Base-by-base conservation (phyloP, 1,139 yeast genomes). In the Geotrichum histeridarum region DNA sequence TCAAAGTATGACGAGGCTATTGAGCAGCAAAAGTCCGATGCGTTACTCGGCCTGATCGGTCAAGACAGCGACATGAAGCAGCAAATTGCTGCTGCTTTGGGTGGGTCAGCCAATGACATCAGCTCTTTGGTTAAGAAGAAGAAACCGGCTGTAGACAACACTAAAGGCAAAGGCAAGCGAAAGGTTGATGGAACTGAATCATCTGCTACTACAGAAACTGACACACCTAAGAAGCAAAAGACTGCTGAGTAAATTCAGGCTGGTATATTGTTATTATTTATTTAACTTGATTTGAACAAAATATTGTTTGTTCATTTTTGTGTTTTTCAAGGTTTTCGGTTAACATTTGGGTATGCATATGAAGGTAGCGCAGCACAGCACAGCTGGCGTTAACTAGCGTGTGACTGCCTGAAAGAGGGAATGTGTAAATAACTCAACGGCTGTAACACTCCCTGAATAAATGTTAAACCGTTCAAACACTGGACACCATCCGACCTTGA, bases 21-120 rank as follows among this genome's bases (percentile, higher is more conserved):
- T 50, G 74, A 77, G 58, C 73, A 74, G 48, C 83, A 83, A 63
- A 83, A 84, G 66, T 70, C 78, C 59, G 79, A 78, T 48, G 81
- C 83, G 42, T 70, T 84, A 60, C 77, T 80, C 64, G 88, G 88
- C 0, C 74, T 85, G 17, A 68, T 84, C 55, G 91, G 90, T 5
- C 80, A 77, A 54, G 74, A 74, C 1, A 66, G 76, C 12, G 57
- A 41, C 45, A 55, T 18, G 17, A 50, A 38, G 49, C 37, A 43
- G 51, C 50, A 15, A 30, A 57, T 31, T 32, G 61, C 22, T 53
- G 54, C 46, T 27, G 56, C 52, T 7, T 31, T 42, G 42, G 11
- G 54, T 67, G 27, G 57, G 8, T 60, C 65, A 8, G 81, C 83
- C 15, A 81, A 80, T 60, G 87, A 83, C 63, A 71, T 83, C 58